These are phyloP conservation scores for Emiliania huxleyi DNA, from an alignment of 78 protist genomes.

Conservation along the genomic window DNA sequence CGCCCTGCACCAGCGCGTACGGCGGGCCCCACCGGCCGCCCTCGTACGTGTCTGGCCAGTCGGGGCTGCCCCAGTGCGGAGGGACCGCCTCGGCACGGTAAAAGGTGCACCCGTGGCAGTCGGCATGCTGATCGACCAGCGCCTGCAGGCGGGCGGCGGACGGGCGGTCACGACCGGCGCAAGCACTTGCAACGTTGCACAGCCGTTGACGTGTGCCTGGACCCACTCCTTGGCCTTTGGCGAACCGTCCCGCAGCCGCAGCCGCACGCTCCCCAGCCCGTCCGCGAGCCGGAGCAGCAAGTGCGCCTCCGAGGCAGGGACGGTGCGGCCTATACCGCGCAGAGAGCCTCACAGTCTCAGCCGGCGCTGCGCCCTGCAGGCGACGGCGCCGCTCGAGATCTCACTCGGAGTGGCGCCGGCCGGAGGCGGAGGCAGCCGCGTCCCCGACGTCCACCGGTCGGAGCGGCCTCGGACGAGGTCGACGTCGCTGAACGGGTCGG, in stretches of 20 bases:
- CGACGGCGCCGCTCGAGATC: not conserved
- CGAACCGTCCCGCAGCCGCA: not conserved
- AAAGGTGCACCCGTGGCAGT: not conserved
- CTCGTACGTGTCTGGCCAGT: not conserved
- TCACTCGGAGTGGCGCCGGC: not conserved
- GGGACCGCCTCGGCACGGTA: slow-evolving; percentile 25
- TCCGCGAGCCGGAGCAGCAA: not conserved
- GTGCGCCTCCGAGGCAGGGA: not conserved
- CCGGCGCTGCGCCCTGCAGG: too few relatives aligned
- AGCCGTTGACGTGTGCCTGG: too few relatives aligned
- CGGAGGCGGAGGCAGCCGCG: not conserved
- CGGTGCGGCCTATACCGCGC: not conserved
- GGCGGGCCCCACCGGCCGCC: slow-evolving; percentile 29
- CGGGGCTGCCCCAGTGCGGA: not conserved
- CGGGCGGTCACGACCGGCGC: not conserved
- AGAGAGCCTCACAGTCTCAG: too few relatives aligned
- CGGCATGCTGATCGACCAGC: too few relatives aligned
- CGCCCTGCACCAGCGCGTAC: slow-evolving; percentile 12
- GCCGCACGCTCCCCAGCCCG: not conserved
- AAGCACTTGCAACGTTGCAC: not conserved
- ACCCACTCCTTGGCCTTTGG: too few relatives aligned
- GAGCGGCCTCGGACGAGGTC: not conserved
- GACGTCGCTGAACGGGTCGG: not conserved
- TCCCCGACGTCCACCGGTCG: not conserved
- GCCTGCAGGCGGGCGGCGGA: not conserved